Evolutionary conservation across 106 monocot genomes (phyloP).

Genomic region (Hemerocallis citrina): DNA sequence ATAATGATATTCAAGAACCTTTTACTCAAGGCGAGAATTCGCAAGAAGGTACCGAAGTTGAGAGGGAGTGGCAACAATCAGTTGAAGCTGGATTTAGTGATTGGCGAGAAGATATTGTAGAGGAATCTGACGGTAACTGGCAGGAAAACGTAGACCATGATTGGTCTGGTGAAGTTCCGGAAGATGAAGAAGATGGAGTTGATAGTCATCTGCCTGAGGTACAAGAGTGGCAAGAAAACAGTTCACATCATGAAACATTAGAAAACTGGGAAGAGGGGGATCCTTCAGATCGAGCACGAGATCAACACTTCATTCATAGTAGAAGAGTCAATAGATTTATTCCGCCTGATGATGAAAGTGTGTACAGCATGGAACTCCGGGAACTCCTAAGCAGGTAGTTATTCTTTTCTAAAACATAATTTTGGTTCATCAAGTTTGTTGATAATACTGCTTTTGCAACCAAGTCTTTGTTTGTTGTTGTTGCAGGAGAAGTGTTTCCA

Average conservation of each 20-base stretch:
- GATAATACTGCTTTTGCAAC: background rate
- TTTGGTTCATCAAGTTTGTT: background rate
- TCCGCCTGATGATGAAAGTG: conserved; percentile 85
- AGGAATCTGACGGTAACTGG: conserved; percentile 49
- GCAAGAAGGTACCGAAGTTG: conserved; percentile 26
- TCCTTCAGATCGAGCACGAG: conserved; percentile 25
- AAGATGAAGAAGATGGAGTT: conserved; percentile 44
- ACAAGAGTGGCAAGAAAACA: conserved; percentile 59
- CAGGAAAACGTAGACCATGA: conserved; percentile 35
- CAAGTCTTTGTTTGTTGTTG: background rate
- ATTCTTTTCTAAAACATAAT: conserved; percentile 6
- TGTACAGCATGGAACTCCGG: conserved; percentile 86
- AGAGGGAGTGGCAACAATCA: conserved; percentile 35
- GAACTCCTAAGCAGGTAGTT: conserved; percentile 89
- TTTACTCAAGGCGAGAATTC: conserved; percentile 20
- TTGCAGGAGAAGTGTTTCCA: conserved; percentile 95
- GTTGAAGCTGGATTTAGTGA: conserved; percentile 29
- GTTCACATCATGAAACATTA: conserved; percentile 32
- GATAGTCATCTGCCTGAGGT: conserved; percentile 29
- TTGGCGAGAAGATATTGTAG: conserved; percentile 31
- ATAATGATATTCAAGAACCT: conserved; percentile 35
- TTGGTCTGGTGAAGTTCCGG: conserved; percentile 33
- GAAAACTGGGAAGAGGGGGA: conserved; percentile 43
- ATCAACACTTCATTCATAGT: conserved; percentile 17
- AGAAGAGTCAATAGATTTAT: conserved; percentile 61